Base-by-base conservation (phyloP, 208 protist species). In the Leishmania amazonensis region DNA sequence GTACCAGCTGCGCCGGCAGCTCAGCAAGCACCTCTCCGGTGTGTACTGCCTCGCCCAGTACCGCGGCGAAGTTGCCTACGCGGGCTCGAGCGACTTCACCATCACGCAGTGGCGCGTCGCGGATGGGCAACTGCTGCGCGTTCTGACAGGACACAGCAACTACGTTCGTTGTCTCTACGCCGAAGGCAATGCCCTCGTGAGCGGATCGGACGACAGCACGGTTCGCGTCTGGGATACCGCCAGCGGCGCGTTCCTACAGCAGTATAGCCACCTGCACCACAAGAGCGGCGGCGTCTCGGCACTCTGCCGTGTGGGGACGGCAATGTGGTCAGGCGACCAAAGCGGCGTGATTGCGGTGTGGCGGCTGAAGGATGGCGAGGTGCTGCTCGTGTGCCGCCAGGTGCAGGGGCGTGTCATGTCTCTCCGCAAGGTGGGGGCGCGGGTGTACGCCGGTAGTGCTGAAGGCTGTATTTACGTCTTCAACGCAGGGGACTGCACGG, bases 251-350 rank as follows among this genome's bases (percentile, higher is more conserved):
- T 54, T 67, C 6, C 77, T 95, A 78, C 81, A 91, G 74, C 82
- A 83, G n/a, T 82, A 85, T 74, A 80, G 80, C 38, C 81, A 85
- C 81, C 89, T 96, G 64, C 93, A 96, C 81, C 81, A 72, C 21
- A 81, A 86, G 42, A 86, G 76, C 76, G 88, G 89, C 45, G 92
- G 92, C n/a, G 91, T 97, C 19, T 96, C 92, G 35, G 90, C 91
- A 75, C 83, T 97, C 74, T 95, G 91, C 75, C 91, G 94, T 5
- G 92, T 95, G 8, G 94, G 94, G 9, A 88, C 94, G 31, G 89
- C 81, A n/a, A 95, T 97, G 91, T 97, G 94, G 94, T 96, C 94
- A 7, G 94, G 94, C 35, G 94, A 97, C 79, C 83, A 95, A 53
- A 88, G 85, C 54, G 94, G 94, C 19, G 68, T 74, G 67, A 79